Conservation (phyloP, 169 alveolate species). For the Plasmodium ovale region DNA sequence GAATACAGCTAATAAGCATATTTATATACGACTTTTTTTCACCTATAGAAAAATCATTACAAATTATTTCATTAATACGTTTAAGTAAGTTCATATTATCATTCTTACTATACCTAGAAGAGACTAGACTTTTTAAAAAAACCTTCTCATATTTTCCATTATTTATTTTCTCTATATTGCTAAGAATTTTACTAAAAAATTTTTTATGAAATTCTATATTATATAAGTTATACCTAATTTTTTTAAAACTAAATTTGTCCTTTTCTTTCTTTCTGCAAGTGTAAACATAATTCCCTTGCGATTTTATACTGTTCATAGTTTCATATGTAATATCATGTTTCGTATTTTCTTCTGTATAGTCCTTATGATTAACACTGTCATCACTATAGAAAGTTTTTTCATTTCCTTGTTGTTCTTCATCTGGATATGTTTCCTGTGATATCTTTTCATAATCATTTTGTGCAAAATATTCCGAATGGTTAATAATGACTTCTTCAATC, state of each 20-base stretch:
- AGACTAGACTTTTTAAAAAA: slow-evolving; percentile 27
- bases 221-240: slow-evolving; percentile 25
- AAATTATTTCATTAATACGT: slow-evolving; percentile 20
- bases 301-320: not conserved
- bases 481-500: not conserved
- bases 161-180: slow-evolving; percentile 20
- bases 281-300: too few species aligned
- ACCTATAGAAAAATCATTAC: slow-evolving; percentile 7
- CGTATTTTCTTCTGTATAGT: not conserved
- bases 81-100: slow-evolving; percentile 14
- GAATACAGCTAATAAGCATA: slow-evolving; percentile 50
- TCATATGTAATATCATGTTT: not conserved
- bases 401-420: not conserved
- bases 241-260: slow-evolving; percentile 7
- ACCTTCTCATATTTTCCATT: slow-evolving; percentile 20
- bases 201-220: slow-evolving; percentile 33
- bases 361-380: not conserved
- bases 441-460: not conserved
- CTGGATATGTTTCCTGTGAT: not conserved
- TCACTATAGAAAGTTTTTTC: slow-evolving; percentile 11
- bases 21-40: slow-evolving; percentile 57
- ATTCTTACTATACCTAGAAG: not conserved
- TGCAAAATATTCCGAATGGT: not conserved
- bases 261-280: too few species aligned
- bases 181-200: slow-evolving; percentile 1